These are phyloP conservation scores for Hordeum pubiflorum DNA, from an alignment of 202 grass and related monocot genomes.

Conservation along the genomic window DNA sequence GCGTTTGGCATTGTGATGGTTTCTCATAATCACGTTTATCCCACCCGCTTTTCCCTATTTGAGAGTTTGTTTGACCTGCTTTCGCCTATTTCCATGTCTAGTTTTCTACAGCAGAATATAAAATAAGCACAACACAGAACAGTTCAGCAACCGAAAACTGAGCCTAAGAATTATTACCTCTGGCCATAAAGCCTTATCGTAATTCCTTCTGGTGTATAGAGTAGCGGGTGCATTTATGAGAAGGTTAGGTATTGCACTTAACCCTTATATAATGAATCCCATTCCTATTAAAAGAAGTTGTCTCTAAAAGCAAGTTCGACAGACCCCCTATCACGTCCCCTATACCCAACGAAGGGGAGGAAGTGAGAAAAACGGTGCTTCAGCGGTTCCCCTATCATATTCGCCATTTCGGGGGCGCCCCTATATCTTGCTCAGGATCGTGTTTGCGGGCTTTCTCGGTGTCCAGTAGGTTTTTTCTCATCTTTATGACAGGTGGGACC, in stretches of 20 bases:
- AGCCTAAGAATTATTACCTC: not conserved
- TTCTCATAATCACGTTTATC: not conserved
- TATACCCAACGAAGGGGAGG: not conserved
- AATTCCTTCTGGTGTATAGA: not conserved
- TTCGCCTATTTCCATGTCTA: not conserved
- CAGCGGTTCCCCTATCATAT: not conserved
- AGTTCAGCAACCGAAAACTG: not conserved
- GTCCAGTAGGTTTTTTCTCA: not conserved
- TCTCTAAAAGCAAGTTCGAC: not conserved
- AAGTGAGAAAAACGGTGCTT: not conserved
- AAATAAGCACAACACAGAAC: not conserved
- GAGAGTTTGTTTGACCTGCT: not conserved
- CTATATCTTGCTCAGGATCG: not conserved
- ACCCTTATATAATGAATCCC: not conserved
- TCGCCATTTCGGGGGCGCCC: not conserved
- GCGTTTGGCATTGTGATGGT: not conserved
- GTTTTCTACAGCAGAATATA: not conserved
- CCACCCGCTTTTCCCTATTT: not conserved
- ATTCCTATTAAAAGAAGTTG: conserved; percentile 5
- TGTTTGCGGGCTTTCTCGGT: not conserved
- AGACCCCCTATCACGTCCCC: not conserved
- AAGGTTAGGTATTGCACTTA: not conserved
- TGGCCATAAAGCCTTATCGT: not conserved
- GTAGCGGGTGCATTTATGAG: not conserved
- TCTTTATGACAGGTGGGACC: not conserved